Evolutionary conservation across 805 yeast genomes (phyloP).

Genomic region (Dipodascus geniculatus): DNA sequence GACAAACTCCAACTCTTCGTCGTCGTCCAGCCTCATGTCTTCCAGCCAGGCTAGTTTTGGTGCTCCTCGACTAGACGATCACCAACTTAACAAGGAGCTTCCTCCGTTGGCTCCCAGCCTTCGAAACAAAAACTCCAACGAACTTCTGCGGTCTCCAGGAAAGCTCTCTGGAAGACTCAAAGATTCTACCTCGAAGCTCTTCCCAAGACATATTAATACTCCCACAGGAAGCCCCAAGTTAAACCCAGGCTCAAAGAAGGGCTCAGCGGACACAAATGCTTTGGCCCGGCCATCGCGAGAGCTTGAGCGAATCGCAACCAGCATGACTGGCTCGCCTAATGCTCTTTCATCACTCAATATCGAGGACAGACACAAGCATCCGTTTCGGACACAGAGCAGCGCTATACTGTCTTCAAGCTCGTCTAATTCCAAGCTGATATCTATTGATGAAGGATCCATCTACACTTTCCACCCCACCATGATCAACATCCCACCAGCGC

Average conservation of each 20-base stretch:
- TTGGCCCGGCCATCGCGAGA: conserved; percentile 25
- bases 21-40: neutral
- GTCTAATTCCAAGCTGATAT: conserved; percentile 31
- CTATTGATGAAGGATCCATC: conserved; percentile 28
- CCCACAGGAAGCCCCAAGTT: neutral
- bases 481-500: conserved; percentile 23
- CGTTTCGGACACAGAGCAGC: conserved; percentile 26
- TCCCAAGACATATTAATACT: neutral
- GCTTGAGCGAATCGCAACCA: conserved; percentile 27
- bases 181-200: neutral
- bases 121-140: neutral
- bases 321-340: conserved; percentile 14
- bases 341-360: neutral
- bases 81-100: neutral
- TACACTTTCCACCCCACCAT: conserved; percentile 30
- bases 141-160: neutral
- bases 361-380: conserved; percentile 20
- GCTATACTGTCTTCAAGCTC: conserved; percentile 30
- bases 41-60: neutral
- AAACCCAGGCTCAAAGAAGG: conserved; percentile 10
- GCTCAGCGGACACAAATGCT: conserved; percentile 20
- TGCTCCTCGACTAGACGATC: neutral
- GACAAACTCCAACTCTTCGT: neutral
- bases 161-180: neutral
- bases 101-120: neutral